Evolutionary conservation across 2,329 filamentous ascomycete species (phyloP), one percentile per base, ranked within the genome.

Genomic region (Leptoxyphium fumago): DNA sequence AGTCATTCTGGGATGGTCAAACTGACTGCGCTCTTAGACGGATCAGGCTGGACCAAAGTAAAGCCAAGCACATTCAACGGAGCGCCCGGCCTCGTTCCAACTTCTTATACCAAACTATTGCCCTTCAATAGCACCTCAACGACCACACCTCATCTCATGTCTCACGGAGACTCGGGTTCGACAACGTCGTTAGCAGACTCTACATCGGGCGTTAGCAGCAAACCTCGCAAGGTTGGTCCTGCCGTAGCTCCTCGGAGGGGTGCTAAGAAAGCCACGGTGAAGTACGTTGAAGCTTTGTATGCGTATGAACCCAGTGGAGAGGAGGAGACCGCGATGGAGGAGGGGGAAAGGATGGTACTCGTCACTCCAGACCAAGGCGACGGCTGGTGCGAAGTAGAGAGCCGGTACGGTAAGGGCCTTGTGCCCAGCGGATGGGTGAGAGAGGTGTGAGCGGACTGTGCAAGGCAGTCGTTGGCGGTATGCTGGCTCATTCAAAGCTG

Each of bases 311-410:
- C 89, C 14, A 80, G 86, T 55, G 87, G 79, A 52, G 85, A 93
- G 5, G 75, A 78, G 7, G 91, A 98, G 65, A 87, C 89, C 63
- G 86, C 74, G 56, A 98, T 98, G 85, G 61, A 62, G 1, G 89
- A 94, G 63, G 91, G 91, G 1, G 91, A 98, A 64, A 75, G 80
- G 42, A 93, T 98, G 56, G 87, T 98, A 34, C 70, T 98, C 29
- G 78, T 95, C 48, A 87, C 80, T 55, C 80, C 84, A 45, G 89
- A 96, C 59, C 75, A 80, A 0, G 91, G 91, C 1, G 91, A 96
- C 66, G 91, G 91, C 0, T 98, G 91, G 91, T 85, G 81, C 26
- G 91, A 96, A 67, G 91, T 98, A 14, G 91, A 96, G 68, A 87
- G 85, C 63, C 43, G 46, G 30, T 54, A 50, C n/a, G 87, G 85